phyloP scores from a whole-genome alignment of 805 yeast genomes.

The Nadsonia fulvescens region DNA sequence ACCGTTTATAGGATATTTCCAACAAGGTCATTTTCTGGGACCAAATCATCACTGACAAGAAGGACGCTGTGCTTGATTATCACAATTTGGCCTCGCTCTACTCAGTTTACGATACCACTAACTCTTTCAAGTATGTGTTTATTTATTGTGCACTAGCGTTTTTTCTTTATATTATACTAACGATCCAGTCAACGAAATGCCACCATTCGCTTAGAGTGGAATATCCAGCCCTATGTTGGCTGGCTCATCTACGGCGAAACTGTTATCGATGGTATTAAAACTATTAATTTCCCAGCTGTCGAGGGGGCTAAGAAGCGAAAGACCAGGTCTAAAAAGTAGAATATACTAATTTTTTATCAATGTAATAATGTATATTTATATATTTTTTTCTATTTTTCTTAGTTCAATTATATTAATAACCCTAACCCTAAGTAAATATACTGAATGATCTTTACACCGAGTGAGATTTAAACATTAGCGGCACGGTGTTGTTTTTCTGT shows the following conservation, averaged over 20 bases:
- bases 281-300: no score
- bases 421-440: no score
- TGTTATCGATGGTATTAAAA: constrained; percentile 6
- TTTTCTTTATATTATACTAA: constrained; percentile 17
- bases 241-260: constrained; percentile 53
- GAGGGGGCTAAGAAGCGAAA: no score
- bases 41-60: constrained; percentile 42
- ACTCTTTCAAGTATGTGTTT: constrained; percentile 21
- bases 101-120: constrained; percentile 71
- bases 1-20: constrained; percentile 17
- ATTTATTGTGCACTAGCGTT: not conserved
- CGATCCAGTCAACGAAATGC: constrained; percentile 55
- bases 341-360: no score
- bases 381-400: no score
- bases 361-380: no score
- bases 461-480: no score
- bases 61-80: constrained; percentile 40
- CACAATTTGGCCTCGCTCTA: constrained; percentile 48
- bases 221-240: constrained; percentile 84
- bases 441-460: no score
- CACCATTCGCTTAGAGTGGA: constrained; percentile 62
- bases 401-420: no score
- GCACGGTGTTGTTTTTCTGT: no score
- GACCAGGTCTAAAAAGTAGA: no score
- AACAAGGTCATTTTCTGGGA: constrained; percentile 86